A percentile compares a stretch with the other conserved stretches of the same genome.
phyloP scores from a whole-genome alignment of 1,284 basidiomycete species.

The Fomitopsis pinicola region DNA sequence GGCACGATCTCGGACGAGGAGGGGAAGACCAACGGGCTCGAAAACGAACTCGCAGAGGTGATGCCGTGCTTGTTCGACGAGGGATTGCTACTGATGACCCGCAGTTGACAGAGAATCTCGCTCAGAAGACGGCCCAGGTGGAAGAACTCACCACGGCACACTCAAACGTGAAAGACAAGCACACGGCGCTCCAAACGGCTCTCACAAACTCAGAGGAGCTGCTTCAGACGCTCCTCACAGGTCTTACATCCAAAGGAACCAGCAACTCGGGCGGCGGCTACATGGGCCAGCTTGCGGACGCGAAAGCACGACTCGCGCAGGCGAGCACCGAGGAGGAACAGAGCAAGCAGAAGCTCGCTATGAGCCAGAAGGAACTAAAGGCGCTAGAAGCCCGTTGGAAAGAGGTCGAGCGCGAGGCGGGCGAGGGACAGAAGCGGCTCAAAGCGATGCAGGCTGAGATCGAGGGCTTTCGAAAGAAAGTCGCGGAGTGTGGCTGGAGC shows the following conservation, averaged over 20 bases:
- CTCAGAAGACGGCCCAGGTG: conserved; percentile 57
- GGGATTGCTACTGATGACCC: not conserved
- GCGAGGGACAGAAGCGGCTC: conserved; percentile 71
- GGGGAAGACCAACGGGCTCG: conserved; percentile 52
- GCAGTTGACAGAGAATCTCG: conserved; percentile 55
- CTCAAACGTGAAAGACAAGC: conserved; percentile 68
- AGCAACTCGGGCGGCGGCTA: conserved; percentile 84
- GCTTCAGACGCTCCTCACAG: conserved; percentile 93
- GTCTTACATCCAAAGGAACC: conserved; percentile 68
- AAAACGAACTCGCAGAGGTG: conserved; percentile 61
- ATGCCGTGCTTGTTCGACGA: not conserved
- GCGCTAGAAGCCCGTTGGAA: conserved; percentile 79
- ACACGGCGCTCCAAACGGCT: conserved; percentile 60
- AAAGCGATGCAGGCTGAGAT: conserved; percentile 59
- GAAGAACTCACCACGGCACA: conserved; percentile 59
- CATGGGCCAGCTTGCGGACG: conserved; percentile 94
- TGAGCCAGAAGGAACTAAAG: conserved; percentile 81
- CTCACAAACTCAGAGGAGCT: conserved; percentile 85
- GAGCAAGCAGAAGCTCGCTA: conserved; percentile 71
- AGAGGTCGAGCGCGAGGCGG: conserved; percentile 80
- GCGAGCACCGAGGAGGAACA: conserved; percentile 87
- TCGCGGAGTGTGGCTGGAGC: conserved; percentile 76
- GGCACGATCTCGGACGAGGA: conserved; percentile 81
- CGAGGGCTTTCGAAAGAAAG: conserved; percentile 48
- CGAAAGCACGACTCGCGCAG: conserved; percentile 72